These are phyloP conservation scores for Parafenestella ontariensis DNA, from an alignment of 2,329 filamentous ascomycete species.

Conservation along the genomic window DNA sequence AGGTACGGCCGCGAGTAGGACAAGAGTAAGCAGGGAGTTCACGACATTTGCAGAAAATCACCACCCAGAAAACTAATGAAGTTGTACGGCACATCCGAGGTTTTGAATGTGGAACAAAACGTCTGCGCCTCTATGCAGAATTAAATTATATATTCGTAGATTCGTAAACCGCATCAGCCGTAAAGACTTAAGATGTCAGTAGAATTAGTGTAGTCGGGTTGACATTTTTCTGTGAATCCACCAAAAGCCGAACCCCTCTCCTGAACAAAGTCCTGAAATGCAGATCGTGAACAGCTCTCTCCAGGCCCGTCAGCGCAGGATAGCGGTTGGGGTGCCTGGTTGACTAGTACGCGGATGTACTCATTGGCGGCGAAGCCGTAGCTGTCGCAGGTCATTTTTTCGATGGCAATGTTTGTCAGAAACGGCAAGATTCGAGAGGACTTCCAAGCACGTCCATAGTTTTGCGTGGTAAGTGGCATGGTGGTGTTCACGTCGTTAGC, in stretches of 20 bases:
- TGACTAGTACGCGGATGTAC: conserved; percentile 61
- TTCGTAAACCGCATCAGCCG: background rate
- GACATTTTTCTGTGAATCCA: conserved; percentile 53
- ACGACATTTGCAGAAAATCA: background rate
- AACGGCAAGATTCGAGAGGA: conserved; percentile 70
- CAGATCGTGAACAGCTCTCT: conserved; percentile 56
- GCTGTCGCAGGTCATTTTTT: conserved; percentile 68
- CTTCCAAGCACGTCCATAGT: conserved; percentile 69
- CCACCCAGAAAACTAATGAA: background rate
- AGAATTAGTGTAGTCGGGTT: conserved; percentile 53
- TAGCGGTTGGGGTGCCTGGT: conserved; percentile 58
- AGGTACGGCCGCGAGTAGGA: too few relatives aligned
- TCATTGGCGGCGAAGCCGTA: conserved; percentile 61
- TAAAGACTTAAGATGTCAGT: conserved; percentile 47
- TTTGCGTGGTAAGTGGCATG: conserved; percentile 69
- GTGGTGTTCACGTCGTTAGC: conserved; percentile 65
- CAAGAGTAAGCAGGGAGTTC: too few relatives aligned
- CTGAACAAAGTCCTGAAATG: conserved; percentile 54
- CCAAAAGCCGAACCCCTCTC: conserved; percentile 54
- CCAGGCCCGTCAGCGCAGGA: conserved; percentile 59
- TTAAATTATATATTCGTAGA: background rate
- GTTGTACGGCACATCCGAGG: background rate
- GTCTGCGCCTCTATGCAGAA: background rate
- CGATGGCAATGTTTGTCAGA: conserved; percentile 70
- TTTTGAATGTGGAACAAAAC: background rate